A percentile compares a stretch with the other conserved stretches of the same genome.
phyloP scores from a whole-genome alignment of 306 rosid species.

The Casuarina glauca region DNA sequence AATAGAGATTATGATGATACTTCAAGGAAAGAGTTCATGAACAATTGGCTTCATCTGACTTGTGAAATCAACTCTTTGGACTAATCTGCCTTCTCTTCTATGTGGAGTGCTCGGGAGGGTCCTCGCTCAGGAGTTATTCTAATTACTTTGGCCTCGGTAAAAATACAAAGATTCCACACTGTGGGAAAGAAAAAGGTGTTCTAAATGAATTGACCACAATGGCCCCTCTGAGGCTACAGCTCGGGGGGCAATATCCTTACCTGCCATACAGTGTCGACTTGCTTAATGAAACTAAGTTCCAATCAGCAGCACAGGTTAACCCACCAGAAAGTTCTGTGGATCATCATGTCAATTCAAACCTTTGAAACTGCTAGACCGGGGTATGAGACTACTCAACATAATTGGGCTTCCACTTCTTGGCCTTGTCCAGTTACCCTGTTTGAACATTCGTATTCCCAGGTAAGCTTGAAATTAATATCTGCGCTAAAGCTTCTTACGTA shows the following conservation, averaged over 20 bases:
- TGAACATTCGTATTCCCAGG: conserved; percentile 47
- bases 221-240: conserved; percentile 53
- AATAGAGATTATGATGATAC: conserved; percentile 2
- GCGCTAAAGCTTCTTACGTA: background rate
- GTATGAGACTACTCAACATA: conserved; percentile 56
- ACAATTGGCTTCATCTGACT: background rate
- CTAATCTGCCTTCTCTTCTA: conserved; percentile 21
- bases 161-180: conserved; percentile 45
- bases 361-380: conserved; percentile 62
- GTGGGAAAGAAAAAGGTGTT: conserved; percentile 49
- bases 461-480: conserved; percentile 7
- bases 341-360: conserved; percentile 60
- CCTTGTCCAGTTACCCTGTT: conserved; percentile 54
- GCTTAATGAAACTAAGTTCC: conserved; percentile 55
- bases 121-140: conserved; percentile 58
- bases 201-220: conserved; percentile 44
- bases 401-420: conserved; percentile 80
- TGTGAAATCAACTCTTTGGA: conserved; percentile 9
- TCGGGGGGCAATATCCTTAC: conserved; percentile 64
- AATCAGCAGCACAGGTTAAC: conserved; percentile 51
- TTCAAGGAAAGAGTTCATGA: conserved; percentile 1
- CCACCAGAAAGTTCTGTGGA: conserved; percentile 62
- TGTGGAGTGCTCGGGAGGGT: conserved; percentile 63
- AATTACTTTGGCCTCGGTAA: conserved; percentile 49
- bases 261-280: conserved; percentile 66